Base-by-base conservation (phyloP, 2,329 filamentous ascomycete species). In the Alternaria novae-zelandiae region DNA sequence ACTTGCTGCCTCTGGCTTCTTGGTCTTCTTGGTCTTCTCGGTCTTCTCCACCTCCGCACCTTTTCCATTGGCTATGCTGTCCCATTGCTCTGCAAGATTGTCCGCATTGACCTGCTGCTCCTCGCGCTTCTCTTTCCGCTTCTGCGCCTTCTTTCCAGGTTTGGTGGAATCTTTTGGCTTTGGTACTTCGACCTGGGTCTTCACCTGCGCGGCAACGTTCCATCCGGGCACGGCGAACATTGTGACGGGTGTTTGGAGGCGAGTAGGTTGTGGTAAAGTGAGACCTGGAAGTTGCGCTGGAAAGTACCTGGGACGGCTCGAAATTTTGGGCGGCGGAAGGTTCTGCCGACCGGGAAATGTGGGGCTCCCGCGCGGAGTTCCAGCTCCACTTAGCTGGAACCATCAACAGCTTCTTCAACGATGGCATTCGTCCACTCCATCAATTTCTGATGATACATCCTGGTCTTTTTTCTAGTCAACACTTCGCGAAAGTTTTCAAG, bases 211-310 rank as follows among this genome's bases (percentile, higher is more conserved):
- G 59, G 92, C 88, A 36, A 97, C 86, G 43, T 93, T 93, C 94
- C 95, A 97, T 71, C 96, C 96, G 74, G 92, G 92, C 28, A 98
- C 94, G 10, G 94, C 90, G 80, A 98, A 98, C 95, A 98, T 95
- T 3, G 30, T 65, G 49, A 46, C 50, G 47, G 11, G 45, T 12
- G 32, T 28, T 46, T 57, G n/a, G 6, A 36, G 23, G 12, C 28
- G 23, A n/a, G 49, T 21, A n/a, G 10, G 25, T 25, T 28, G 44
- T 44, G 20, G 5, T 5, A 44, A 28, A 15, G 51, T 43, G 53
- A 23, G 15, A 44, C 10, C 21, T 25, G n/a, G 28, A 25, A 47
- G 46, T 32, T 47, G 44, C 54, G 36, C 54, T 17, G 20, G 20
- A 59, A 51, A 36, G 25, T 47, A 62, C 21, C 41, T 32, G 41